A percentile compares a stretch with the other conserved stretches of the same genome.
Conservation (phyloP, 192 early-diverging fungal species). For the Backusella australiensis region DNA sequence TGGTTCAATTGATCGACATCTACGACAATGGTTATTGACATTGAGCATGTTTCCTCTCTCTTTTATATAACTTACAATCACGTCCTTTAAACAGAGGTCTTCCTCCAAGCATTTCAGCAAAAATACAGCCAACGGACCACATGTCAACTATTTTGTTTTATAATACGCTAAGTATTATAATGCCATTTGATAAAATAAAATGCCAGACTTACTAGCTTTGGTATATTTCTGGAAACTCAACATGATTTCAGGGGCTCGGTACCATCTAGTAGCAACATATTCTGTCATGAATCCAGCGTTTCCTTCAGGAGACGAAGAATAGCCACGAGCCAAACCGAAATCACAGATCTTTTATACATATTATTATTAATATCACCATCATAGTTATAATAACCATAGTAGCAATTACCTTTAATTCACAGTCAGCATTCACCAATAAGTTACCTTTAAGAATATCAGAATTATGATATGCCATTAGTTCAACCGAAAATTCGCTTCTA, state of each 20-base stretch:
- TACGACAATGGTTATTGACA: neutral
- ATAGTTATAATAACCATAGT: neutral
- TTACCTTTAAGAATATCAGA: constrained; percentile 53
- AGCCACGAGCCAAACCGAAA: constrained; percentile 96
- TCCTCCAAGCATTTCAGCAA: constrained; percentile 93
- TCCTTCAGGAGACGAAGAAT: constrained; percentile 74
- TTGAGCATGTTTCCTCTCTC: neutral
- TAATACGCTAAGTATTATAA: neutral
- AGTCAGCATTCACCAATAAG: constrained; percentile 96
- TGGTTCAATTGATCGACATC: constrained; percentile 98
- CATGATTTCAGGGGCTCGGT: constrained; percentile 98
- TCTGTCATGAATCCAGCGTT: constrained; percentile 98
- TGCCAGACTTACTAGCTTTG: constrained; percentile 77
- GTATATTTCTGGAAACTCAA: constrained; percentile 96
- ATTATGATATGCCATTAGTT: neutral
- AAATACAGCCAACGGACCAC: constrained; percentile 99
- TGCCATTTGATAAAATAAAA: neutral
- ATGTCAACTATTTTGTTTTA: constrained; percentile 68
- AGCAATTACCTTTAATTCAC: constrained; percentile 84
- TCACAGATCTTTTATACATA: constrained; percentile 81
- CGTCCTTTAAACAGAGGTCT: constrained; percentile 95
- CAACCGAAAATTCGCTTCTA: neutral
- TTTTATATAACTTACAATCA: constrained; percentile 60
- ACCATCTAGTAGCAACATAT: constrained; percentile 99
- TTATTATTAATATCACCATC: neutral